These are phyloP conservation scores for Wickerhamiella galacta DNA, from an alignment of 805 yeast genomes.

Conservation along the genomic window DNA sequence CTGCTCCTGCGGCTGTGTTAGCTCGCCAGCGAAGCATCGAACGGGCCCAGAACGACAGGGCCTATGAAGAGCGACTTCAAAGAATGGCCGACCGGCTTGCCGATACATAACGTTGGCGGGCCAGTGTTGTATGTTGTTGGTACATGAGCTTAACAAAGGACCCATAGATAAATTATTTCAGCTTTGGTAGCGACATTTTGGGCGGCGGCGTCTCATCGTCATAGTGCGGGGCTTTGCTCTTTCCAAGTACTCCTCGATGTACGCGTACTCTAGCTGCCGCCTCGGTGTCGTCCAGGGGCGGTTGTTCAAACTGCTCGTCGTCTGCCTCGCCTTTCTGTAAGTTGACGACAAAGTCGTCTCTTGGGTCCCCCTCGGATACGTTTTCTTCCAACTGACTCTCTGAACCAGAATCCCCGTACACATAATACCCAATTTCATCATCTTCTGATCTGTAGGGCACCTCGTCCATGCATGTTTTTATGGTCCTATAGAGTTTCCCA, in stretches of 20 bases:
- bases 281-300: not conserved
- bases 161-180: too few relatives aligned
- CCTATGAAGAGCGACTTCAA: conserved; percentile 4
- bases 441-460: not conserved
- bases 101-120: not conserved
- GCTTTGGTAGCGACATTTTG: too few relatives aligned
- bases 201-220: too few relatives aligned
- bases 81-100: conserved; percentile 6
- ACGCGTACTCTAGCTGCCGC: not conserved
- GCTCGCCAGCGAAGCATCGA: conserved; percentile 25
- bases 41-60: conserved; percentile 5
- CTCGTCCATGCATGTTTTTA: too few relatives aligned
- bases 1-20: conserved; percentile 37
- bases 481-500: too few relatives aligned
- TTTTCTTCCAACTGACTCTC: too few relatives aligned
- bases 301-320: conserved; percentile 3
- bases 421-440: conserved; percentile 1
- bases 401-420: conserved; percentile 1
- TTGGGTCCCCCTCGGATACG: not conserved
- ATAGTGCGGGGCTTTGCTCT: not conserved
- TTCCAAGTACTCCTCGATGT: not conserved
- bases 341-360: conserved; percentile 1
- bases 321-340: conserved; percentile 8
- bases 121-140: too few relatives aligned
- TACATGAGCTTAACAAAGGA: too few relatives aligned